These are phyloP conservation scores for Ganoderma meredithae DNA, from an alignment of 1,284 basidiomycete genomes.

Conservation along the genomic window DNA sequence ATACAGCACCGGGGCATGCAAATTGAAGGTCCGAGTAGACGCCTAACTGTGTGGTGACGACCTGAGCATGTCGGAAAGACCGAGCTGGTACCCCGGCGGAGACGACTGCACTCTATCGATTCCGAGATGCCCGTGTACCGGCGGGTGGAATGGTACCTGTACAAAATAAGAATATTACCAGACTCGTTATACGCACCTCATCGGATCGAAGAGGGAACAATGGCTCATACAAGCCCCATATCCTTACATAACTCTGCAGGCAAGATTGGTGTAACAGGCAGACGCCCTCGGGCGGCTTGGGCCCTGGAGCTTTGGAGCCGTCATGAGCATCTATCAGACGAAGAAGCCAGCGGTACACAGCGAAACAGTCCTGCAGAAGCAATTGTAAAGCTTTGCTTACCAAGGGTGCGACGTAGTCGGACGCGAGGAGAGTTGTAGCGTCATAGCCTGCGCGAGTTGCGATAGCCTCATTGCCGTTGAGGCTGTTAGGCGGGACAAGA, in stretches of 20 bases:
- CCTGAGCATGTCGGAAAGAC: not conserved
- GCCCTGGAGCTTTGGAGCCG: not conserved
- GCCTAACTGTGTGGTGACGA: not conserved
- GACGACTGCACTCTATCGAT: not conserved
- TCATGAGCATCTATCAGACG: constrained; percentile 9
- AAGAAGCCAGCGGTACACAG: not conserved
- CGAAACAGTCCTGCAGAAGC: not conserved
- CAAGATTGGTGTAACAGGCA: constrained; percentile 2
- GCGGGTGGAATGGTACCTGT: not conserved
- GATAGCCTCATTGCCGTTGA: not conserved
- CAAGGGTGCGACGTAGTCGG: constrained; percentile 11
- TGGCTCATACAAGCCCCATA: not conserved
- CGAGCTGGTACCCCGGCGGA: not conserved
- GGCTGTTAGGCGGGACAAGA: not conserved
- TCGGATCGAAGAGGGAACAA: not conserved
- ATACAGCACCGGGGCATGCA: not conserved
- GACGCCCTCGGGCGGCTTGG: not conserved
- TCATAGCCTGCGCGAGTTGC: constrained; percentile 5
- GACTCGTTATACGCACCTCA: not conserved
- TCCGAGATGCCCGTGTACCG: constrained; percentile 1
- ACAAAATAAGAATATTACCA: not conserved
- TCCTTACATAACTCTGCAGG: not conserved
- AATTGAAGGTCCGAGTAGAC: not conserved
- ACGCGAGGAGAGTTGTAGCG: constrained; percentile 5
- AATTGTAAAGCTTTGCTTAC: constrained; percentile 12